These are phyloP conservation scores for Pilasporangium apinafurcum DNA, from an alignment of 352 stramenopile genomes.

Conservation along the genomic window DNA sequence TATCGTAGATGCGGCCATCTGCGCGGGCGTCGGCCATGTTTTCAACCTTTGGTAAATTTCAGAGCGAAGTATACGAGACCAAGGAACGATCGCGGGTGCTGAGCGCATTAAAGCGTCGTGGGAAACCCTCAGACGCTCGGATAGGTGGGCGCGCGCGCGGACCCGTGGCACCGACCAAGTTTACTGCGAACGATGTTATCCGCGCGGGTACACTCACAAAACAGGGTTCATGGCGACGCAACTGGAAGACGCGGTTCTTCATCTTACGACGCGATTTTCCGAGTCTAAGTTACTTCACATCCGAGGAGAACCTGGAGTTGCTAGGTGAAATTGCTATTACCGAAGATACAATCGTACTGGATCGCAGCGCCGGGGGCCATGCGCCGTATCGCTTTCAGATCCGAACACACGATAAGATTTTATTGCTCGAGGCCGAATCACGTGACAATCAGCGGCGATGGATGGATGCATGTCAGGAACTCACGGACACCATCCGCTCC, in stretches of 20 bases:
- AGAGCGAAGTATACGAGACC: constrained; percentile 70
- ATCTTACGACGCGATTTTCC: constrained; percentile 69
- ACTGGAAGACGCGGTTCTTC: constrained; percentile 85
- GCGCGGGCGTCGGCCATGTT: constrained; percentile 21
- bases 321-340: constrained; percentile 63
- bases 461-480: constrained; percentile 64
- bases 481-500: constrained; percentile 56
- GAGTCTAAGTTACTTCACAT: constrained; percentile 78
- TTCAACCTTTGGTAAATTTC: constrained; percentile 66
- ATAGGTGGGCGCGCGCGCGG: constrained; percentile 1
- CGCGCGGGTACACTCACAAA: constrained; percentile 61
- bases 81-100: constrained; percentile 71
- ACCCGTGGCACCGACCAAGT: constrained; percentile 36
- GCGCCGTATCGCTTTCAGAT: constrained; percentile 67
- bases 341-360: constrained; percentile 69
- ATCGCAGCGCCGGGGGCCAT: constrained; percentile 44
- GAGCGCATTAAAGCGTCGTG: constrained; percentile 65
- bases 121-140: constrained; percentile 18
- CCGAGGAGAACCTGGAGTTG: constrained; percentile 76
- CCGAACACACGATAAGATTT: constrained; percentile 38
- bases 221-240: constrained; percentile 77
- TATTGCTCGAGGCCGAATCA: constrained; percentile 64
- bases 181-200: constrained; percentile 66
- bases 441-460: constrained; percentile 56
- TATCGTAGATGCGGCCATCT: constrained; percentile 4